Base-by-base conservation (phyloP, 345 rosid genomes). In the Eucalyptus cloeziana region DNA sequence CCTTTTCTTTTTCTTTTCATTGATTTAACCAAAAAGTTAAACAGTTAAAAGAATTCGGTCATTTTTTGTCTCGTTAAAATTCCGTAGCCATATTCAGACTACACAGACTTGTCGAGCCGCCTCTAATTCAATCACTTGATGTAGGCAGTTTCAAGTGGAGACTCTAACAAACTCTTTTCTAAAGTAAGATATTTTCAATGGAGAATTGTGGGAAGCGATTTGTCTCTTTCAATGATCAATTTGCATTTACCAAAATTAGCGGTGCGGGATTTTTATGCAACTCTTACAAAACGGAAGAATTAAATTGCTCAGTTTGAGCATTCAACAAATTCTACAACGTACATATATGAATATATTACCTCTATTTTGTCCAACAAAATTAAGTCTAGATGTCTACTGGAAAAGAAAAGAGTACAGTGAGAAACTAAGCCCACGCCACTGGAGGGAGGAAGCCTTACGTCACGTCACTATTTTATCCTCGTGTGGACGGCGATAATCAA, bases 151-250 rank as follows among this genome's bases (percentile, higher is more conserved):
- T 67, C 43, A 67, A 15, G 11, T 4, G 43, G 6, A 7, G 43
- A 31, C 22, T 67, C 22, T 16, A 16, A 67, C 11, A 3, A 31
- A 67, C 43, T 8, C 24, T 31, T 31, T 31, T 16, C 0, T 16
- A 19, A 67, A 31, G 2, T 67, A 67, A 16, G 22, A n/a, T 67
- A 3, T 3, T 31, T 13, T 13, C 2, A 12, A 1, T 64, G 19
- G 17, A n/a, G 31, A 11, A 8, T 60, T 5, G 2, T 0, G 16
- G 9, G 1, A n/a, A 64, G 37, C 5, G 4, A 62, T 67, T 4
- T 15, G 12, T 67, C 79, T 31, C 11, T 67, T 31, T 67, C 6
- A 7, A 67, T 0, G 2, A 31, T 3, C 7, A 60, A 60, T 12
- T 60, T 60, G 31, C 4, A 27, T 27, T 30, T 12, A 60, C 0